Conservation (phyloP, 768 basidiomycete genomes). For the Leccinum olivaceopallidum region DNA sequence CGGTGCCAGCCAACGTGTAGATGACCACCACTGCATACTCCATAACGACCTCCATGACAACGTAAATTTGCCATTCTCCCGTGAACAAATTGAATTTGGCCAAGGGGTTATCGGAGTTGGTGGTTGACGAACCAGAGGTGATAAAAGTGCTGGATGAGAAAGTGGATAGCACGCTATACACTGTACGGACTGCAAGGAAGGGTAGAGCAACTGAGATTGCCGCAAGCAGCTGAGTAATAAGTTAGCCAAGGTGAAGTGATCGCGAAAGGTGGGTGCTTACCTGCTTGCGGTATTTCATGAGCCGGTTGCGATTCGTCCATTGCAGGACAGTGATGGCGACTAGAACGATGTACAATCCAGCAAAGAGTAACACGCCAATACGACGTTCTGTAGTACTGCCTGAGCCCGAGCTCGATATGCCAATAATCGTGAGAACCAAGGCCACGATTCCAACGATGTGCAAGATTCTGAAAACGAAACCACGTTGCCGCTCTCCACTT, state of each 20-base stretch:
- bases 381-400: conserved; percentile 31
- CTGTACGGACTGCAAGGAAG: conserved; percentile 49
- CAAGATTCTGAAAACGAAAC: conserved; percentile 27
- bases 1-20: conserved; percentile 36
- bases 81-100: conserved; percentile 57
- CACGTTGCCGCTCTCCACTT: conserved; percentile 15
- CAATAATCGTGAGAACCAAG: conserved; percentile 35
- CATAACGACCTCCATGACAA: conserved; percentile 60
- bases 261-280: conserved; percentile 31
- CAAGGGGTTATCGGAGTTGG: conserved; percentile 33
- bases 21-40: conserved; percentile 53
- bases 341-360: conserved; percentile 42
- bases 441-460: conserved; percentile 30
- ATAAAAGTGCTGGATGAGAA: conserved; percentile 50
- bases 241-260: conserved; percentile 11
- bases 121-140: conserved; percentile 25
- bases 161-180: conserved; percentile 56
- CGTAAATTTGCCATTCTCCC: conserved; percentile 58
- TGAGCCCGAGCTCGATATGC: conserved; percentile 24
- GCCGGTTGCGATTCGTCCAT: conserved; percentile 49
- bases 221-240: conserved; percentile 47
- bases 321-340: conserved; percentile 47
- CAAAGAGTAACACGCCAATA: conserved; percentile 36
- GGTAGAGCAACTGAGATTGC: conserved; percentile 58
- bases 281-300: conserved; percentile 29